phyloP scores from a whole-genome alignment of 2,329 filamentous ascomycete species.

The Fusarium sp. region DNA sequence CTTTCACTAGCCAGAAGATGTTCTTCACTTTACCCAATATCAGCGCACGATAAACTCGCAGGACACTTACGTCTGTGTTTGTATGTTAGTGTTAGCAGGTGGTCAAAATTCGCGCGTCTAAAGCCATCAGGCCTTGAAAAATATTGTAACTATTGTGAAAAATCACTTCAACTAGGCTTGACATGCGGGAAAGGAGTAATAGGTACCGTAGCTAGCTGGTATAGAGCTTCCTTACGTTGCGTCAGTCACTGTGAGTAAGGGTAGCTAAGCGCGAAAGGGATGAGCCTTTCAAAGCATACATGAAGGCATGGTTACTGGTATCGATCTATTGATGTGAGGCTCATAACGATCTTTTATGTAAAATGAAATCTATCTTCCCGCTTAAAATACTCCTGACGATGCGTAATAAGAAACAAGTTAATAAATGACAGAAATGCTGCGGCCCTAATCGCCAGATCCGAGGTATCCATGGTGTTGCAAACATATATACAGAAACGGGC shows the following conservation, averaged over 20 bases:
- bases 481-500: neutral
- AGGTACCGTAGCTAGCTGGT: neutral
- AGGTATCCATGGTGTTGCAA: neutral
- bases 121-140: too few relatives aligned
- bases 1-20: neutral
- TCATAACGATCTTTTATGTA: neutral
- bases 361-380: neutral
- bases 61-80: neutral
- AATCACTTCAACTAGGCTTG: neutral
- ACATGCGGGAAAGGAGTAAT: neutral
- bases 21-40: neutral
- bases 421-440: neutral
- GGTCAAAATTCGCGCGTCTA: neutral
- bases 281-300: neutral
- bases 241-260: neutral
- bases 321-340: neutral
- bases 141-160: neutral
- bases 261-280: neutral
- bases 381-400: neutral
- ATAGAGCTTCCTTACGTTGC: neutral
- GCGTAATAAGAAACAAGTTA: neutral
- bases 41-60: neutral
- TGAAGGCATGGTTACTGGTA: neutral
- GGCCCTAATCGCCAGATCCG: neutral
- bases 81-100: neutral